Conservation (phyloP, 164 flowering plant species). For the Euptelea pleiosperma region DNA sequence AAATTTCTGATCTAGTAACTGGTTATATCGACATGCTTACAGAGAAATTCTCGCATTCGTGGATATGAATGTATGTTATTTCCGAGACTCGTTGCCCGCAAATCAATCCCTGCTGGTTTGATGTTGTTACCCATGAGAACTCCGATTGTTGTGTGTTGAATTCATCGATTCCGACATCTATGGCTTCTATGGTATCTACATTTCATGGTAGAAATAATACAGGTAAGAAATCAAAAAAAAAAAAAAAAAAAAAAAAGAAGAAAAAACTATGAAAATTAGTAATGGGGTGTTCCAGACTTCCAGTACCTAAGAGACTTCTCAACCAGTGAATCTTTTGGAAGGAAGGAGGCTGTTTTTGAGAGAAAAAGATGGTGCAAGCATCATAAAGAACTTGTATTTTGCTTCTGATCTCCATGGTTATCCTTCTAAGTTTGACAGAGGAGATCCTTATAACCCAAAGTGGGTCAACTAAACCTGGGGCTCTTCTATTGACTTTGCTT, state of each 20-base stretch:
- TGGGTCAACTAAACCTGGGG: conserved; percentile 13
- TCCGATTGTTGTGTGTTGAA: conserved; percentile 16
- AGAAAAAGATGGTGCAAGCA: conserved; percentile 26
- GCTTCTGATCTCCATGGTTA: conserved; percentile 19
- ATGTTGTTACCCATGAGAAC: not conserved
- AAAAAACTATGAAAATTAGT: not conserved
- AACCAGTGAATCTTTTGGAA: conserved; percentile 32
- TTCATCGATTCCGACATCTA: conserved; percentile 35
- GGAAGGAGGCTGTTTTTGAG: conserved; percentile 26
- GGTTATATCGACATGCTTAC: conserved; percentile 23
- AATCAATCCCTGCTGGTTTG: conserved; percentile 13
- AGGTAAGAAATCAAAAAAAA: too few species aligned
- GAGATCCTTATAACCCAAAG: not conserved
- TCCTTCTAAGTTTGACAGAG: not conserved
- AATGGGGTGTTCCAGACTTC: not conserved
- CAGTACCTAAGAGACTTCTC: conserved; percentile 23
- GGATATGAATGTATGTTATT: conserved; percentile 35
- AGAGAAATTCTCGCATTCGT: conserved; percentile 31
- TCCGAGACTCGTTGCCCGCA: conserved; percentile 18
- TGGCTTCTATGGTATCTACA: conserved; percentile 29
- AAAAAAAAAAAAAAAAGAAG: not conserved
- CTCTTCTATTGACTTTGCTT: conserved; percentile 5
- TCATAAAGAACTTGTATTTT: conserved; percentile 32
- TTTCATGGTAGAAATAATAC: not conserved
- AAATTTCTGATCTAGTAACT: too few species aligned